These are phyloP conservation scores for Apium graveolens DNA, from an alignment of 129 eudicot genomes.

Conservation along the genomic window DNA sequence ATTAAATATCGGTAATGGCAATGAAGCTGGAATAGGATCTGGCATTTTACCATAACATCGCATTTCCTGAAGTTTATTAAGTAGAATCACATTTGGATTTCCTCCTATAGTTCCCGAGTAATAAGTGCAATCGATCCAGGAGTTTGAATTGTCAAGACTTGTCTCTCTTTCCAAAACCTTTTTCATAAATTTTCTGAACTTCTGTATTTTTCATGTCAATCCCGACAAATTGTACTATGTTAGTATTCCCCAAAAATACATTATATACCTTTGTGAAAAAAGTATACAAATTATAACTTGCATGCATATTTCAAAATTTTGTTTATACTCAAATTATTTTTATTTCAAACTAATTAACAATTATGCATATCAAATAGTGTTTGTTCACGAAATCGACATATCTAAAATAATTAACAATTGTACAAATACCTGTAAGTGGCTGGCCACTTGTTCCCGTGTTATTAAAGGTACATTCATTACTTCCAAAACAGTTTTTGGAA, in stretches of 20 bases:
- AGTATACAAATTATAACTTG: no score
- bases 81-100: not conserved
- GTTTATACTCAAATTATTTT: no score
- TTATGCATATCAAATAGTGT: no score
- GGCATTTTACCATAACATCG: not conserved
- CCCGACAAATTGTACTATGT: not conserved
- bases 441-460: not conserved
- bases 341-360: no score
- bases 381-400: no score
- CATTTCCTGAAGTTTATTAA: not conserved
- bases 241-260: not conserved
- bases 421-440: not conserved
- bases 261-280: not conserved
- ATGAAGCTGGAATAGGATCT: not conserved
- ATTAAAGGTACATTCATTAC: not conserved
- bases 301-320: not conserved
- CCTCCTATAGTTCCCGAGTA: not conserved
- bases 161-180: not conserved
- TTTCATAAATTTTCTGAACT: no score
- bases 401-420: no score
- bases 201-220: not conserved
- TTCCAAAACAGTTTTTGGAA: not conserved
- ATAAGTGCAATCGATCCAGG: not conserved
- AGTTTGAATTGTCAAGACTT: not conserved
- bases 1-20: not conserved